Evolutionary conservation across 345 rosid species (phyloP).

Genomic region (Turritis glabra): DNA sequence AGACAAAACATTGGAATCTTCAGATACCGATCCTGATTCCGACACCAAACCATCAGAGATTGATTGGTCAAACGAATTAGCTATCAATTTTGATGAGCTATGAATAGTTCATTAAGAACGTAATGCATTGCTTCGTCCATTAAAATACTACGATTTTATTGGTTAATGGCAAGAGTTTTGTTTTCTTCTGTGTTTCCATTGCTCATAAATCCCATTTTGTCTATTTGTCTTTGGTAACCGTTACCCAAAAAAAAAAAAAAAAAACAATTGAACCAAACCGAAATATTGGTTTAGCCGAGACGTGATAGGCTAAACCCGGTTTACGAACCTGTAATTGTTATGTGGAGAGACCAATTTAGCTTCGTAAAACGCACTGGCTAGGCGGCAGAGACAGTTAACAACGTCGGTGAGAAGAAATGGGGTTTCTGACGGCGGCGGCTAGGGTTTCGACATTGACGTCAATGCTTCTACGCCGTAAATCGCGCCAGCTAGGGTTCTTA

Average conservation of each 20-base stretch:
- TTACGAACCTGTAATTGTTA: background rate
- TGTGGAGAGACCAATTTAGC: background rate
- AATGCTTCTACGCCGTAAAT: constrained; percentile 27
- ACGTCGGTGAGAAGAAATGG: constrained; percentile 27
- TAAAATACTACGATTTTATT: too few relatives aligned
- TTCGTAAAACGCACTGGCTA: background rate
- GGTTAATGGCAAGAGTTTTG: too few relatives aligned
- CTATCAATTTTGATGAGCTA: constrained; percentile 68
- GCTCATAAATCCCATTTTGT: too few relatives aligned
- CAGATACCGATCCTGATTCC: constrained; percentile 36
- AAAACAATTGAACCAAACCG: constrained; percentile 15
- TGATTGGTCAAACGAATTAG: constrained; percentile 52
- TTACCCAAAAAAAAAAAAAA: too few relatives aligned
- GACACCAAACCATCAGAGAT: constrained; percentile 45
- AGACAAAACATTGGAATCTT: constrained; percentile 50
- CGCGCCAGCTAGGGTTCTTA: constrained; percentile 24
- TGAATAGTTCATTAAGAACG: too few relatives aligned
- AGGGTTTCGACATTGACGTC: constrained; percentile 37
- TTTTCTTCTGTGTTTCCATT: too few relatives aligned
- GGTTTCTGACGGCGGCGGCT: constrained; percentile 39
- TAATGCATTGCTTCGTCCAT: too few relatives aligned
- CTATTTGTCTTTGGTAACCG: too few relatives aligned
- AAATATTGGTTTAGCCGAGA: background rate
- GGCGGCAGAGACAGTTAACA: background rate
- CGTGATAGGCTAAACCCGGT: constrained; percentile 1